Base-by-base conservation (phyloP, 2,329 filamentous ascomycete species). In the Pseudocercospora vitis region DNA sequence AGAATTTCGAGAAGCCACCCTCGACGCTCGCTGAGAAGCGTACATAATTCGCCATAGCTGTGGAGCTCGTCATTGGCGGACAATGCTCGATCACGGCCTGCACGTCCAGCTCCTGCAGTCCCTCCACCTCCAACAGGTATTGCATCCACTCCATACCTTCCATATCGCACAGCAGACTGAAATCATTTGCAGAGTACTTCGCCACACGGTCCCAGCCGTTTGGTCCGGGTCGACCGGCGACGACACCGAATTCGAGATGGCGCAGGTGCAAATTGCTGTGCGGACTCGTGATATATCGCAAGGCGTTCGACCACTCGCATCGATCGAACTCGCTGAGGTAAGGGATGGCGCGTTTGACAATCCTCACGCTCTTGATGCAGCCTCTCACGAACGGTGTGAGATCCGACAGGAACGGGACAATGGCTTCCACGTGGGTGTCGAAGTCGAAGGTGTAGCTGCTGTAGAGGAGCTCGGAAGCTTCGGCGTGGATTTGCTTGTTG, bases 1-100 rank as follows among this genome's bases (percentile, higher is more conserved):
- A 64, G 66, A 78, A 85, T 53, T 81, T 78, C 32, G 74, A 71
- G 66, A 85, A 78, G 2, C 78, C 78, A 5, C 69, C 76, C 57
- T 83, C 79, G 14, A 86, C 78, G 50, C 81, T 84, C 28, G 76
- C 76, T 24, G 81, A 84, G 58, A 86, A 81, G 19, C 81, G 77
- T 2, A 82, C 78, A 64, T 80, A 84, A 56, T 82, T 76, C 3
- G 79, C 74, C 76, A 83, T 80, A 39, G 75, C 76, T 52, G 77
- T 76, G 14, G 77, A 81, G 50, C 75, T 74, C 7, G 63, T 67
- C 1, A 80, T 78, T 21, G 74, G 69, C 2, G 80, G 76, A 65
- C 81, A 79, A 59, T 78, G 74, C 58, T 81, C 78, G 11, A 83
- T 74, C 21, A 83, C 72, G 2, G 81, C 75, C 21, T 73, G 68